A percentile compares a stretch with the other conserved stretches of the same genome.
Conservation (phyloP, 1,284 basidiomycete genomes). For the Apiotrichum brassicae region DNA sequence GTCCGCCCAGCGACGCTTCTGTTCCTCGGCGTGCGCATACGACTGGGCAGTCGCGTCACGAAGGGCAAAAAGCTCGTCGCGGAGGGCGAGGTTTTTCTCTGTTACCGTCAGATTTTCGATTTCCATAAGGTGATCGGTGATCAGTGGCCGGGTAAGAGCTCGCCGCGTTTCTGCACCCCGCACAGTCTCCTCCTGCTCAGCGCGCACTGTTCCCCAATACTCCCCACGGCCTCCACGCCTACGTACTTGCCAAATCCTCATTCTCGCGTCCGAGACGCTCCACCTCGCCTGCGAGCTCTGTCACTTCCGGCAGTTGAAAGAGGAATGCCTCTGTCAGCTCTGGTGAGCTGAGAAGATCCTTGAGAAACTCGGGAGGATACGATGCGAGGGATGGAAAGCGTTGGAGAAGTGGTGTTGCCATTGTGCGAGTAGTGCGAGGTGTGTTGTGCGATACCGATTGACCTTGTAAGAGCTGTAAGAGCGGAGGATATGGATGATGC, state of each 20-base stretch:
- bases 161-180: no score
- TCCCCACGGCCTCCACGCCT: no score
- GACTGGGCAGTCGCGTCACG: conserved; percentile 72
- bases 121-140: no score
- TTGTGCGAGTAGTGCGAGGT: conserved; percentile 7
- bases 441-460: background rate
- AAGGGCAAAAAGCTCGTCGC: conserved; percentile 64
- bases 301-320: conserved; percentile 66
- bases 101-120: no score
- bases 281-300: conserved; percentile 65
- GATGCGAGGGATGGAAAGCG: conserved; percentile 41
- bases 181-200: no score
- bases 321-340: conserved; percentile 80
- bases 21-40: conserved; percentile 71
- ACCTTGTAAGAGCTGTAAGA: no score
- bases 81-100: conserved; percentile 69
- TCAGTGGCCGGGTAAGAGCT: background rate
- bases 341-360: conserved; percentile 73
- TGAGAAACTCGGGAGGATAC: conserved; percentile 52
- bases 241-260: conserved; percentile 72
- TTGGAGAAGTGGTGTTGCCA: conserved; percentile 43
- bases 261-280: conserved; percentile 72
- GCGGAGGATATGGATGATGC: background rate
- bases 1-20: conserved; percentile 75
- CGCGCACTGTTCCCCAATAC: no score